Conservation (phyloP, 441 rosid genomes). For the Erodium moschatum region DNA sequence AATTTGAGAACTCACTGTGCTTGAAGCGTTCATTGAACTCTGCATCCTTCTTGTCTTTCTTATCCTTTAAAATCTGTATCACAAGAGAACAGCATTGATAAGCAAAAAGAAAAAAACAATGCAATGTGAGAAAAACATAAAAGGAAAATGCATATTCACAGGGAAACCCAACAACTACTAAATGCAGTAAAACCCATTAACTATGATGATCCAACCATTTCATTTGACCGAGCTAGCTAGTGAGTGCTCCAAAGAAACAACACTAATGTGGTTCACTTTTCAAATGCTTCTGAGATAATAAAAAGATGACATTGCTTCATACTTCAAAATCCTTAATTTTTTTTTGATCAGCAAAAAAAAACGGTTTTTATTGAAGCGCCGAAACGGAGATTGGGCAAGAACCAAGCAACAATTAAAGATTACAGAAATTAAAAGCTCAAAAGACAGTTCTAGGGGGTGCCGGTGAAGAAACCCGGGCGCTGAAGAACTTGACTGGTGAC, state of each 20-base stretch:
- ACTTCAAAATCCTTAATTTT: too few species aligned
- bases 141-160: too few species aligned
- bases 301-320: not conserved
- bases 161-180: not conserved
- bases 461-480: too few species aligned
- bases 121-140: not conserved
- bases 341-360: too few species aligned
- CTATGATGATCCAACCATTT: not conserved
- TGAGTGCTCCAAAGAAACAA: not conserved
- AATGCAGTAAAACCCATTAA: not conserved
- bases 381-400: too few species aligned
- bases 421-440: too few species aligned
- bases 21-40: slow-evolving; percentile 92
- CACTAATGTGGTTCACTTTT: not conserved
- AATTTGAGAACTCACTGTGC: slow-evolving; percentile 50
- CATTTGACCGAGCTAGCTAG: not conserved
- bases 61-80: slow-evolving; percentile 77
- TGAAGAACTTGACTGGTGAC: too few species aligned
- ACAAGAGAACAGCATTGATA: not conserved
- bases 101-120: not conserved
- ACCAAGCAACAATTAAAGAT: too few species aligned
- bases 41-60: slow-evolving; percentile 86
- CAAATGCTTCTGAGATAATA: not conserved
- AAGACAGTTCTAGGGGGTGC: too few species aligned
- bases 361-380: too few species aligned